Evolutionary conservation across 352 stramenopile genomes (phyloP).

Genomic region (Phytophthora crassamura): DNA sequence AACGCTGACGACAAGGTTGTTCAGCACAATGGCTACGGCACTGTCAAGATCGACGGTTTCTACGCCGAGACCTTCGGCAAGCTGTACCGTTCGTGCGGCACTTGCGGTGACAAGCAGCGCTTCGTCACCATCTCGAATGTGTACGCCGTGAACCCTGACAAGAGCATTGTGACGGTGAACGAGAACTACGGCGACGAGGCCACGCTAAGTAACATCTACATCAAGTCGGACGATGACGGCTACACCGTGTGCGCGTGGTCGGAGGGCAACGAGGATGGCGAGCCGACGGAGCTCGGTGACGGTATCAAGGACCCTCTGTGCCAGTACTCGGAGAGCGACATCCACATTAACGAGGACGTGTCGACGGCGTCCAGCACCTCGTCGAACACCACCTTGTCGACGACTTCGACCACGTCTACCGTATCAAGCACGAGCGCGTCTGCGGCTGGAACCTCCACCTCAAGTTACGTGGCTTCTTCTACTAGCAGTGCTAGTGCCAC

Average conservation of each 20-base stretch:
- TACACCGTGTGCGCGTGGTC: slow-evolving; percentile 43
- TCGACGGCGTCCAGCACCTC: slow-evolving; percentile 24
- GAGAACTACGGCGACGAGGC: no score
- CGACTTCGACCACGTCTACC: no score
- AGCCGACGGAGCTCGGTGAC: slow-evolving; percentile 44
- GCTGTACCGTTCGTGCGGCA: no score
- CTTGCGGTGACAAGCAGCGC: no score
- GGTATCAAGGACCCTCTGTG: slow-evolving; percentile 39
- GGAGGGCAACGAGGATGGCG: slow-evolving; percentile 30
- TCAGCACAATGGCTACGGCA: slow-evolving; percentile 56
- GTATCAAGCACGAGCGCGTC: slow-evolving; percentile 9
- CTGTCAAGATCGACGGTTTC: slow-evolving; percentile 52
- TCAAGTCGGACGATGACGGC: slow-evolving; percentile 32
- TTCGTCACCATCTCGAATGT: no score
- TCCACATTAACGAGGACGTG: slow-evolving; percentile 34
- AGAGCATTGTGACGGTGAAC: no score
- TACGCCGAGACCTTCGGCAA: slow-evolving; percentile 56
- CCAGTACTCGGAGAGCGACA: no score
- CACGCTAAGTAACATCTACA: slow-evolving; percentile 53
- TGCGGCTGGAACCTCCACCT: slow-evolving; percentile 3
- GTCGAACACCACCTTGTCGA: slow-evolving; percentile 15
- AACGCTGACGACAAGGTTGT: slow-evolving; percentile 60
- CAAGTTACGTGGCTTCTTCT: slow-evolving; percentile 10
- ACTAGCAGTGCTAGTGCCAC: slow-evolving; percentile 17
- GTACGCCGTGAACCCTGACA: no score